Evolutionary conservation across 495 filamentous ascomycete species (phyloP).

Genomic region (Pyrenula aspistea): DNA sequence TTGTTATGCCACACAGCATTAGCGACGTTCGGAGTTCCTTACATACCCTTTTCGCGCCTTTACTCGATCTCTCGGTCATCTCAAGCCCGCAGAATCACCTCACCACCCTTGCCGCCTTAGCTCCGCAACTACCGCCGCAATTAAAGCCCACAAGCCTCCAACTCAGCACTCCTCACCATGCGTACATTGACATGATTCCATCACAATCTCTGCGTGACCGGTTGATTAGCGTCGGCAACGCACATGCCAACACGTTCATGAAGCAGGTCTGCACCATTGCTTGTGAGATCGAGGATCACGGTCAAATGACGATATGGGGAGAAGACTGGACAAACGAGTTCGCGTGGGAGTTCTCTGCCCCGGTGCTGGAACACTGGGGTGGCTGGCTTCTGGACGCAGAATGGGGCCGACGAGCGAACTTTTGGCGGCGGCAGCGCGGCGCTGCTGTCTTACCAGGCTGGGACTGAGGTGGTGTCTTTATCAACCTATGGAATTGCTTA

Average conservation of each 20-base stretch:
- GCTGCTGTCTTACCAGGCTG: conserved; percentile 13
- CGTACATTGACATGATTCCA: conserved; percentile 26
- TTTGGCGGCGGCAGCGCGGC: conserved; percentile 21
- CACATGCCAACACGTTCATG: conserved; percentile 12
- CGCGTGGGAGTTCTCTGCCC: conserved; percentile 23
- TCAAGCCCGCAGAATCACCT: conserved; percentile 13
- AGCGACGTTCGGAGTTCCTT: conserved; percentile 3
- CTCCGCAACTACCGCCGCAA: conserved; percentile 8
- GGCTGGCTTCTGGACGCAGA: conserved; percentile 15
- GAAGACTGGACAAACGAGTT: conserved; percentile 20
- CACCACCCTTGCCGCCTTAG: conserved; percentile 13
- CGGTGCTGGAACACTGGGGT: conserved; percentile 18
- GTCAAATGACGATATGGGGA: conserved; percentile 23
- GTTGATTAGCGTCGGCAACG: conserved; percentile 5
- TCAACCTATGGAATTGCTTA: not conserved
- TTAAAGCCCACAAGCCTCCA: conserved; percentile 23
- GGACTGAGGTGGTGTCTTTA: not conserved
- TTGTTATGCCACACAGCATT: conserved; percentile 6
- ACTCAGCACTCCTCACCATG: conserved; percentile 24
- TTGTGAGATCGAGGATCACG: conserved; percentile 12
- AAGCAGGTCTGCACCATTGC: conserved; percentile 13
- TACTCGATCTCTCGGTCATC: conserved; percentile 7
- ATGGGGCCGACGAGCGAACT: conserved; percentile 20
- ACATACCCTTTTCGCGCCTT: conserved; percentile 3
- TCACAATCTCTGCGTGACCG: conserved; percentile 19